Evolutionary conservation across 1,139 yeast genomes (phyloP), one percentile per base, ranked within the genome.

Genomic region (Taphrina communis): DNA sequence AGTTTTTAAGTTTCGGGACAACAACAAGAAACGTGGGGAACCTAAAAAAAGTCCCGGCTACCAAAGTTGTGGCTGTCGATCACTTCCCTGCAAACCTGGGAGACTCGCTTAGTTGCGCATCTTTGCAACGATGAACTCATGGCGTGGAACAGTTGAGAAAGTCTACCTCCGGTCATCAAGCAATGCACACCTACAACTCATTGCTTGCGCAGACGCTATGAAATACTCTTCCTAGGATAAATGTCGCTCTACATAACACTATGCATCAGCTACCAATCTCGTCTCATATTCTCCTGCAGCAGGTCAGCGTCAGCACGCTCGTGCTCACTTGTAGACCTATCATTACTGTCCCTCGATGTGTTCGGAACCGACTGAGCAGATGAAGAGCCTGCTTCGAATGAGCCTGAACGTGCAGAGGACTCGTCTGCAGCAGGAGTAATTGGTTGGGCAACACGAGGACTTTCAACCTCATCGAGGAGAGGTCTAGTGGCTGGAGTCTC

Each of bases 131-230:
- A 25, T 4, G 31, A 25, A 25, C 31, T 25, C 31, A 4, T 25
- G 4, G 31, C 31, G 31, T 25, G 4, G 31, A 25, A 25, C 31
- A 4, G 31, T 25, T 25, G 31, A 25, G 31, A 25, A 2, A 4
- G 11, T 11, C 42, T 39, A n/a, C n/a, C 8, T 6, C 5, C 5
- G 1, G n/a, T 7, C 12, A 12, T 44, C 48, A 6, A 44, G 48
- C 12, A 17, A 44, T 44, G 48, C n/a, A 44, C 1, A n/a, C 48
- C n/a, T 44, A n/a, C 9, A 50, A 2, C n/a, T 11, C 36, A 50
- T 50, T 25, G 53, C 53, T 50, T n/a, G 11, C 53, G 53, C 53
- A 21, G 21, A 50, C n/a, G 53, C 53, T 50, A 21, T 25, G 36
- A 11, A 35, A 11, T 6, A 50, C 1, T 44, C 2, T 7, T 7